Percentiles rank a stretch among this genome's conserved stretches.
Evolutionary conservation across 2,329 filamentous ascomycete species (phyloP).

Genomic region (Teratosphaeria epicoccoides): DNA sequence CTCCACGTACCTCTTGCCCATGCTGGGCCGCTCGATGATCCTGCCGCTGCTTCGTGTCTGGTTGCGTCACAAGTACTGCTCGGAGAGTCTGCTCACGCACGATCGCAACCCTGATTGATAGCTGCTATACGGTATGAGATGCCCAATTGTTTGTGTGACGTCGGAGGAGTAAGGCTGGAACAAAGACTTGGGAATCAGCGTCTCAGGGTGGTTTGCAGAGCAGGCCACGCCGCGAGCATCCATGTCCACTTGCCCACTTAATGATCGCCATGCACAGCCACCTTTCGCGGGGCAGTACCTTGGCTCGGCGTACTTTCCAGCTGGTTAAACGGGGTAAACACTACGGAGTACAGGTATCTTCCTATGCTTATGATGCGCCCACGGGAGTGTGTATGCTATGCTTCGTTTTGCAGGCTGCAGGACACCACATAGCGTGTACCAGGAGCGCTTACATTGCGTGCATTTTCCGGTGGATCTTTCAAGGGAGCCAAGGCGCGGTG

Average conservation of each 20-base stretch:
- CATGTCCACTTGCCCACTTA: too few species aligned
- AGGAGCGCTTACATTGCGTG: too few species aligned
- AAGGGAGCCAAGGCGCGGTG: too few species aligned
- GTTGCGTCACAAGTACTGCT: neutral
- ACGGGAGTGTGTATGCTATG: too few species aligned
- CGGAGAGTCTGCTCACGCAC: neutral
- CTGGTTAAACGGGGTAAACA: neutral
- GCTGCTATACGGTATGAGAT: neutral
- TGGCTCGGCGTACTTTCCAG: neutral
- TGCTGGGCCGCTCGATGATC: conserved; percentile 9
- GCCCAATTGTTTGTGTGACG: neutral
- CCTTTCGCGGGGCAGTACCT: neutral
- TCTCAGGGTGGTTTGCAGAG: neutral
- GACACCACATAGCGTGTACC: too few species aligned
- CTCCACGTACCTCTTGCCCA: conserved; percentile 22
- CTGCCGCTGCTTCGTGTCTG: neutral
- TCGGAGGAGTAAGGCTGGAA: neutral
- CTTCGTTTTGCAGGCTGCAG: too few species aligned
- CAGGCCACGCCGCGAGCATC: neutral
- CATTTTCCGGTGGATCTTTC: too few species aligned
- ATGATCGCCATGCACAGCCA: neutral
- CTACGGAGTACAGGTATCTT: too few species aligned
- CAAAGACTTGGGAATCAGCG: neutral
- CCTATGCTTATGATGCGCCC: too few species aligned
- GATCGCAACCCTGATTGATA: neutral